Evolutionary conservation across 2,329 filamentous ascomycete species (phyloP), one percentile per base, ranked within the genome.

Genomic region (Penicillium palitans): DNA sequence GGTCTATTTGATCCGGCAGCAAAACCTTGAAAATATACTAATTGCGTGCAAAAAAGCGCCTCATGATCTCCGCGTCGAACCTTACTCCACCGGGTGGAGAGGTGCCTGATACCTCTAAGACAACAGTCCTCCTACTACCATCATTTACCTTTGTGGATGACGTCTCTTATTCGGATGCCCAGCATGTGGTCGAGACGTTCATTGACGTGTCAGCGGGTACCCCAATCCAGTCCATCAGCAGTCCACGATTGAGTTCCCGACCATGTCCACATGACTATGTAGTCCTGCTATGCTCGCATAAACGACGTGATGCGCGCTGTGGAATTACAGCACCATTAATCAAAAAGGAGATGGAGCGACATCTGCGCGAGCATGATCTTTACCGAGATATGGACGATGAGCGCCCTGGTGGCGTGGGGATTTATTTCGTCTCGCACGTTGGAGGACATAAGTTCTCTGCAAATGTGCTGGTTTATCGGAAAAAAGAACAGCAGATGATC

Each of bases 361-460:
- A 96, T 72, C 83, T 96, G 27, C 86, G 90, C 0, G 89, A 89
- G 1, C 79, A 92, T 6, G 90, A 90, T 0, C 78, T 96, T n/a
- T 90, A 88, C 72, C 86, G 92, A 33, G 92, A 96, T 71, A 77
- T 91, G 15, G 86, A 93, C 70, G 92, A 96, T 72, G 87, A 90
- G 73, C 80, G 92, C 47, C 89, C 90, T 0, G 91, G 92, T 8
- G 92, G 92, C 8, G 91, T 93, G 1, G 92, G 90, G 1, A 90
- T 96, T 60, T 96, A 95, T 78, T 96, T 93, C 71, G 92, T 96
- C 66, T 93, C 87, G 59, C 93, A 97, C 71, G 90, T 96, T 5
- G 93, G 93, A 33, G 93, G 93, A 0, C 93, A 97, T 80, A 96
- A 96, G 79, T 97, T 93, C 78, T 88, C 88, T 47, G 93, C 93